Evolutionary conservation across 225 moss, liverwort and hornwort genomes (phyloP).

Genomic region (Pseudisothecium myosuroides): DNA sequence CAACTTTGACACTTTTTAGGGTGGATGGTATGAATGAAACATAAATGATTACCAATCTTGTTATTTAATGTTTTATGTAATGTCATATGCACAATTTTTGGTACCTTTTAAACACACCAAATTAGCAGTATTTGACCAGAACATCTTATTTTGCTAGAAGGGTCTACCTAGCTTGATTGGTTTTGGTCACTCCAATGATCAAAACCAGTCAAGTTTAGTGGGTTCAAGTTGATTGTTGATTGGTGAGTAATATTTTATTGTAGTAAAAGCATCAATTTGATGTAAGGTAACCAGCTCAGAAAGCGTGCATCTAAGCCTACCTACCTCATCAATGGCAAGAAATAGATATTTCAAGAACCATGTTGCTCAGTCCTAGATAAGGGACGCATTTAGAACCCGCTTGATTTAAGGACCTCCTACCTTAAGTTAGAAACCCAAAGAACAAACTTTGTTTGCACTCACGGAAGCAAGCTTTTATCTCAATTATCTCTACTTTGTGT

Average conservation of each 20-base stretch:
- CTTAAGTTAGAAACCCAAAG: not conserved
- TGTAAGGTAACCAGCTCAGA: no score
- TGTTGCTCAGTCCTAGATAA: no score
- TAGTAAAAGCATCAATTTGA: not conserved
- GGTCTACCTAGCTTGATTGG: not conserved
- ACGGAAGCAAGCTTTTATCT: not conserved
- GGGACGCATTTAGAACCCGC: no score
- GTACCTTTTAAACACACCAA: not conserved
- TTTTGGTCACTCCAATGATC: not conserved
- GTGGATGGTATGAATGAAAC: fast-evolving
- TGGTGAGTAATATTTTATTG: not conserved
- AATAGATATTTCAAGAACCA: no score
- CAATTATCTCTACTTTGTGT: not conserved
- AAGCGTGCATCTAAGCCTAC: no score
- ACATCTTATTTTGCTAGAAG: fast-evolving
- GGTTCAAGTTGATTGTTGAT: not conserved
- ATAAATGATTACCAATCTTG: not conserved
- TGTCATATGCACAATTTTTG: not conserved
- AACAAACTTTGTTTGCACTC: not conserved
- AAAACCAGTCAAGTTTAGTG: not conserved
- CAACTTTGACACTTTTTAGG: no score
- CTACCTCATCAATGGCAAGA: no score
- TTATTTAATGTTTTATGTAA: not conserved
- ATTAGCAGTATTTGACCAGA: not conserved
- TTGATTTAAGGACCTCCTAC: no score